Conservation (phyloP, 1,284 basidiomycete genomes). For the Lentinus polychrous region DNA sequence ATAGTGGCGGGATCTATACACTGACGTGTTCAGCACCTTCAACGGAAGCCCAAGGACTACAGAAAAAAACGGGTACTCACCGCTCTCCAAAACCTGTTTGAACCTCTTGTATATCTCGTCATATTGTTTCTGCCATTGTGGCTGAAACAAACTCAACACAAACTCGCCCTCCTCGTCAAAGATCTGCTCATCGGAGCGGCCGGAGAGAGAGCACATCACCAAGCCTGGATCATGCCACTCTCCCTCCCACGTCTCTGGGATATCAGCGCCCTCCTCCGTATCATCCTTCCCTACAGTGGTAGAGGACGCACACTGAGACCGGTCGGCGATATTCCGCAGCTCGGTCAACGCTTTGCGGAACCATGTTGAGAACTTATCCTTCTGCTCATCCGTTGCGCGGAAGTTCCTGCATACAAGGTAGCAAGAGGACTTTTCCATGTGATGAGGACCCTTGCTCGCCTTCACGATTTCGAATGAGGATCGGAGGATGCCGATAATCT, state of each 20-base stretch:
- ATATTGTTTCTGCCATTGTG: slow-evolving; percentile 13
- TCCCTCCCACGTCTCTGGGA: not conserved
- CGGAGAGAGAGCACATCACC: not conserved
- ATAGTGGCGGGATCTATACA: too few species aligned
- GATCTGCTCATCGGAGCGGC: slow-evolving; percentile 5
- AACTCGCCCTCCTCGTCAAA: slow-evolving; percentile 5
- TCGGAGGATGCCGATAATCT: slow-evolving; percentile 11
- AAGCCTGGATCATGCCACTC: not conserved
- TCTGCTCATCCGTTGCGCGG: slow-evolving; percentile 5
- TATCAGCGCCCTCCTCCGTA: not conserved
- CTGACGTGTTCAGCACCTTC: too few species aligned
- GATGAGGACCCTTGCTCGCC: slow-evolving; percentile 10
- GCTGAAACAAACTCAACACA: slow-evolving; percentile 12
- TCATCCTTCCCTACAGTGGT: not conserved
- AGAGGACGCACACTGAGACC: not conserved
- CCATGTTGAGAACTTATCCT: not conserved
- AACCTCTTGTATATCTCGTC: slow-evolving; percentile 7
- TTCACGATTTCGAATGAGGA: slow-evolving; percentile 8
- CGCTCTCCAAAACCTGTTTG: not conserved
- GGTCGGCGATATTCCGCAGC: not conserved
- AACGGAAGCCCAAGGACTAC: too few species aligned
- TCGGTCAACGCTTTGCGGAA: slow-evolving; percentile 3
- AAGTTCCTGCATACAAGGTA: slow-evolving; percentile 16
- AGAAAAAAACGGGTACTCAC: not conserved
- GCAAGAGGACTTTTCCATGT: slow-evolving; percentile 9